Evolutionary conservation across 2,329 filamentous ascomycete species (phyloP), one percentile per base, ranked within the genome.

Genomic region (Arthrobotrys megalospora): DNA sequence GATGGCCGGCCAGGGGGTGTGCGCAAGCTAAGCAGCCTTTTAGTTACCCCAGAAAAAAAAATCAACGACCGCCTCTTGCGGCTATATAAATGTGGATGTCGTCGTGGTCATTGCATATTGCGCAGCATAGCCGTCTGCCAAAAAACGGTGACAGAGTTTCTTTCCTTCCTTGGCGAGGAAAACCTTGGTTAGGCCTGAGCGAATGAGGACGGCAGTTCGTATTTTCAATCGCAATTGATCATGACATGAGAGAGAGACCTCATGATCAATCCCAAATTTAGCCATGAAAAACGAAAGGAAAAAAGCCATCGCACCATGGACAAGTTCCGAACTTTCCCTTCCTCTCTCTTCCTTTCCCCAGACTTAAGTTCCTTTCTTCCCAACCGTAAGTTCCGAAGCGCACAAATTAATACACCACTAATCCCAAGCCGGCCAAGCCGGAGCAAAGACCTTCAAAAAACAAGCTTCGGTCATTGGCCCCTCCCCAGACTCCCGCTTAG

Each of bases 31-130:
- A 38, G 50, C 28, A 65, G 45, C 43, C 67, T 73, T 55, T n/a
- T n/a, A n/a, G n/a, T n/a, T 58, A 58, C 70, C 70, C 70, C 70
- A 67, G 70, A 75, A 66, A 1, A n/a, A 21, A 21, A 36, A 53
- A 7, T 32, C 7, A 34, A 34, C 12, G 14, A 34, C 12, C 58
- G 38, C 19, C 28, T 63, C 21, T n/a, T 45, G 21, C 58, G 38
- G 58, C 38, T 47, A 32, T 47, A 43, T 38, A 32, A 19, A 34
- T 28, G 12, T 12, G 21, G 38, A 47, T 63, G 2, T 63, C 58
- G 36, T 58, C 1, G 50, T 53, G 28, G 28, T 55, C 45, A 48
- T 24, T 48, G 41, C 41, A 45, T n/a, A n/a, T n/a, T n/a, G n/a
- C n/a, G n/a, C n/a, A n/a, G n/a, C n/a, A n/a, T 45, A 16, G 41